phyloP scores from a whole-genome alignment of 768 basidiomycete genomes.

The Mycena alexandri region DNA sequence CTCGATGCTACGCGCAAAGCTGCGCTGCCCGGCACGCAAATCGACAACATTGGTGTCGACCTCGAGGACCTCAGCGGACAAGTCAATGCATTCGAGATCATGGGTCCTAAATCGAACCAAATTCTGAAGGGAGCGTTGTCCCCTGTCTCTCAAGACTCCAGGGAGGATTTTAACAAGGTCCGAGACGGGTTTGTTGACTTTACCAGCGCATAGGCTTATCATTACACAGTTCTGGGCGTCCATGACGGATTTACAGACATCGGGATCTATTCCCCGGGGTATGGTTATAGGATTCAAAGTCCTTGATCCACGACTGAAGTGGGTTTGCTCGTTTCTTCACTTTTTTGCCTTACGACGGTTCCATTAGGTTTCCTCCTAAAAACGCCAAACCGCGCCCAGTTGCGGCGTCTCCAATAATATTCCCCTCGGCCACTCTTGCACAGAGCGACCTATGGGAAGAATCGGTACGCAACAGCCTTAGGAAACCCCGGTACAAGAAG shows the following conservation, averaged over 20 bases:
- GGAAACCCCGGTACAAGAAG: slow-evolving; percentile 80
- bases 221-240: slow-evolving; percentile 74
- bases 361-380: slow-evolving; percentile 83
- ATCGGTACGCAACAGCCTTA: slow-evolving; percentile 60
- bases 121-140: slow-evolving; percentile 75
- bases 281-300: slow-evolving; percentile 86
- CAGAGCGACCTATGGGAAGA: slow-evolving; percentile 83
- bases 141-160: slow-evolving; percentile 60
- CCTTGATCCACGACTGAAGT: slow-evolving; percentile 91
- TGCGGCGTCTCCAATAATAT: slow-evolving; percentile 50
- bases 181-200: slow-evolving; percentile 5
- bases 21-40: slow-evolving; percentile 38
- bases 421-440: slow-evolving; percentile 72
- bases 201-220: slow-evolving; percentile 6
- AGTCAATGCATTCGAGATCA: slow-evolving; percentile 88
- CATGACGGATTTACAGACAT: slow-evolving; percentile 69
- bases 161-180: slow-evolving; percentile 73
- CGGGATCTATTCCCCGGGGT: slow-evolving; percentile 77
- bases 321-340: slow-evolving; percentile 37
- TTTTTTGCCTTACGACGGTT: slow-evolving; percentile 15
- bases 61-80: slow-evolving; percentile 79
- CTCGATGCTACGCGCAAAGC: slow-evolving; percentile 52
- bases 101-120: slow-evolving; percentile 87
- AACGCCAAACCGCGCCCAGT: slow-evolving; percentile 64
- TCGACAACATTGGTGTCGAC: slow-evolving; percentile 61